Conservation (phyloP, 352 stramenopile genomes). For the Globisporangium nodosum region DNA sequence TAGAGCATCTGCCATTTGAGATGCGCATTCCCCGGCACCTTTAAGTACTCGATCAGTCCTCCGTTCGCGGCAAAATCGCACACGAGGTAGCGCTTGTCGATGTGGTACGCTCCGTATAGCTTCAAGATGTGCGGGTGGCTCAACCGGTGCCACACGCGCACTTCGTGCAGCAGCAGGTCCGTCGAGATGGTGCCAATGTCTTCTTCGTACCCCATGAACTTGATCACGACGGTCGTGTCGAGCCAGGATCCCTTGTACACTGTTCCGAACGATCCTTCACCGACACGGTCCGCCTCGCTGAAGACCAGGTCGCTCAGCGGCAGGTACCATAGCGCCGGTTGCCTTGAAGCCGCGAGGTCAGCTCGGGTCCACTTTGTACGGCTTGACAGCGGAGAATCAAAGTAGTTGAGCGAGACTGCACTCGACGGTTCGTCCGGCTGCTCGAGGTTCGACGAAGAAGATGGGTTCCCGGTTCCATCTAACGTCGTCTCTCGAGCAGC, state of each 20-base stretch:
- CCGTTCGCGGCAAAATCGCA: background rate
- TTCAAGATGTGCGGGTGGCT: background rate
- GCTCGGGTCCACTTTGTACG: background rate
- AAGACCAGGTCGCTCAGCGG: background rate
- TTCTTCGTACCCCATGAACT: background rate
- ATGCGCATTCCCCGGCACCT: background rate
- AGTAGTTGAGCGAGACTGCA: background rate
- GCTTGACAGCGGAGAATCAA: background rate
- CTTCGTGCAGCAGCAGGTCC: slow-evolving; percentile 1
- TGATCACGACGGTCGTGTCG: background rate
- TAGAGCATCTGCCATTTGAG: slow-evolving; percentile 1
- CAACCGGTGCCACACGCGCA: background rate
- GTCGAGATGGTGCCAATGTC: background rate
- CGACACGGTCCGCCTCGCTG: background rate
- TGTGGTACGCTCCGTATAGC: background rate
- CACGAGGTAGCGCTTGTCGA: background rate
- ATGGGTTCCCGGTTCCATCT: background rate
- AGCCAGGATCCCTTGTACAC: background rate
- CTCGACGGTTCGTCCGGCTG: background rate
- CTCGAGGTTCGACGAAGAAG: background rate
- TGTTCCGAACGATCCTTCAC: background rate
- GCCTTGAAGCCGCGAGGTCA: background rate
- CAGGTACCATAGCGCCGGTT: background rate
- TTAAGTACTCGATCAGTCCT: background rate
- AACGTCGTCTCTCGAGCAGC: background rate